A percentile compares a stretch with the other conserved stretches of the same genome.
Evolutionary conservation across 164 flowering plant genomes (phyloP).

Genomic region (Macadamia tetraphylla): DNA sequence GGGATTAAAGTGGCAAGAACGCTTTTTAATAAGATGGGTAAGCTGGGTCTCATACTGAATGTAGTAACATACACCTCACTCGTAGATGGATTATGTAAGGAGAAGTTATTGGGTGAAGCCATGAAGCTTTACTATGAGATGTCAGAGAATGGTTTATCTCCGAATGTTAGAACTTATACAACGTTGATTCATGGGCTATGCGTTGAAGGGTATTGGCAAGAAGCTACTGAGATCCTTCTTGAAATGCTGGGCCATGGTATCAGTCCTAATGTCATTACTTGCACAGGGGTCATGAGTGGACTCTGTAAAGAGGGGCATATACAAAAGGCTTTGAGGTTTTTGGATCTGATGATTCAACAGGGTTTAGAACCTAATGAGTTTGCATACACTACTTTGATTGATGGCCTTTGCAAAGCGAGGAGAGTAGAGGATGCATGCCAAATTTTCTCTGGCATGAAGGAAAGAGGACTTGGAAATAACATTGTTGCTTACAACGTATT

Average conservation of each 20-base stretch:
- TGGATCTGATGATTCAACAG: conserved; percentile 15
- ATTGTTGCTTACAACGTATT: conserved; percentile 15
- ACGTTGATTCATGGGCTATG: conserved; percentile 27
- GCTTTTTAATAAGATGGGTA: conserved; percentile 14
- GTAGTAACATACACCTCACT: conserved; percentile 18
- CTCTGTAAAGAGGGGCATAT: conserved; percentile 19
- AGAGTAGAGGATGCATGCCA: conserved; percentile 16
- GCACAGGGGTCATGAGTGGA: conserved; percentile 12
- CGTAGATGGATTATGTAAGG: conserved; percentile 25
- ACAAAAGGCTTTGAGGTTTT: conserved; percentile 15
- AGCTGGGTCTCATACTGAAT: conserved; percentile 15
- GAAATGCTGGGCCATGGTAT: conserved; percentile 22
- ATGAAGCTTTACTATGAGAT: conserved; percentile 18
- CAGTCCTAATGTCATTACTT: conserved; percentile 15
- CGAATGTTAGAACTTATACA: conserved; percentile 22
- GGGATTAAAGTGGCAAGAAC: conserved; percentile 6
- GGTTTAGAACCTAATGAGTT: conserved; percentile 17
- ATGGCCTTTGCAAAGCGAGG: conserved; percentile 22
- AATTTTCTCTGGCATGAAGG: conserved; percentile 16
- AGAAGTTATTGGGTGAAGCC: conserved; percentile 14
- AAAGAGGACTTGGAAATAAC: conserved; percentile 7
- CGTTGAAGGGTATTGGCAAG: conserved; percentile 13
- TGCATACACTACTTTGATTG: conserved; percentile 20
- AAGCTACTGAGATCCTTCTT: conserved; percentile 16
- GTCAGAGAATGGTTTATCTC: conserved; percentile 14